Conservation (phyloP, 1,284 basidiomycete genomes). For the Naganishia liquefaciens region DNA sequence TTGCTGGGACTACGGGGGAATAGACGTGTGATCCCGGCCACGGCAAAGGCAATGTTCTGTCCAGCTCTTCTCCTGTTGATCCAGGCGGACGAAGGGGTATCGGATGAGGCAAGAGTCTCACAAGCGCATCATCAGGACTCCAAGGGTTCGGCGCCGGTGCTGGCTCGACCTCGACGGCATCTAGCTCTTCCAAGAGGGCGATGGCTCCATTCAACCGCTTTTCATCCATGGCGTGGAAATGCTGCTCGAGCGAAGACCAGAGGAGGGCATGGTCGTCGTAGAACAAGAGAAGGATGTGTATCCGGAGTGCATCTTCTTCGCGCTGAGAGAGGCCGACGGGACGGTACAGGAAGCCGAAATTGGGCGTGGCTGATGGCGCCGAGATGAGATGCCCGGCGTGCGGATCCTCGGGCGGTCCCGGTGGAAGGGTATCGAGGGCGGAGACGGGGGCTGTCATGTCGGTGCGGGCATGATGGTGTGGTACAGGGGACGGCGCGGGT, state of each 20-base stretch:
- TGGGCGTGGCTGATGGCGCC: background rate
- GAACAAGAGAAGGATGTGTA: slow-evolving; percentile 33
- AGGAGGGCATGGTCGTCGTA: slow-evolving; percentile 34
- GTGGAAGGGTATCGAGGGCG: slow-evolving; percentile 15
- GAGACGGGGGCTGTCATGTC: slow-evolving; percentile 7
- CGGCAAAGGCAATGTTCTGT: slow-evolving; percentile 13
- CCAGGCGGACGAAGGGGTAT: background rate
- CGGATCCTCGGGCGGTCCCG: slow-evolving; percentile 17
- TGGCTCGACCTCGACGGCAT: slow-evolving; percentile 32
- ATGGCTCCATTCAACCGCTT: slow-evolving; percentile 29
- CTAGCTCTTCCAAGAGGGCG: slow-evolving; percentile 30
- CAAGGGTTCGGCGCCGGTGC: slow-evolving; percentile 32
- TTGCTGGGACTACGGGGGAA: slow-evolving; percentile 22
- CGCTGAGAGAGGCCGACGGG: slow-evolving; percentile 20
- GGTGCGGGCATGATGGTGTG: background rate
- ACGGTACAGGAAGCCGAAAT: slow-evolving; percentile 17
- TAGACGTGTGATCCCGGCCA: slow-evolving; percentile 31
- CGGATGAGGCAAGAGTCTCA: slow-evolving; percentile 27
- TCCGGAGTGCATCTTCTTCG: slow-evolving; percentile 31
- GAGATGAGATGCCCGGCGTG: slow-evolving; percentile 2
- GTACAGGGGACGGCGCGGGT: background rate
- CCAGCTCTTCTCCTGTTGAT: background rate
- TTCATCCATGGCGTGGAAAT: slow-evolving; percentile 29
- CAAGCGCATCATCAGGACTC: slow-evolving; percentile 33
- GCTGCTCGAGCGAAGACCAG: slow-evolving; percentile 33